Conservation (phyloP, 306 rosid genomes). For the Rosa rugosa region DNA sequence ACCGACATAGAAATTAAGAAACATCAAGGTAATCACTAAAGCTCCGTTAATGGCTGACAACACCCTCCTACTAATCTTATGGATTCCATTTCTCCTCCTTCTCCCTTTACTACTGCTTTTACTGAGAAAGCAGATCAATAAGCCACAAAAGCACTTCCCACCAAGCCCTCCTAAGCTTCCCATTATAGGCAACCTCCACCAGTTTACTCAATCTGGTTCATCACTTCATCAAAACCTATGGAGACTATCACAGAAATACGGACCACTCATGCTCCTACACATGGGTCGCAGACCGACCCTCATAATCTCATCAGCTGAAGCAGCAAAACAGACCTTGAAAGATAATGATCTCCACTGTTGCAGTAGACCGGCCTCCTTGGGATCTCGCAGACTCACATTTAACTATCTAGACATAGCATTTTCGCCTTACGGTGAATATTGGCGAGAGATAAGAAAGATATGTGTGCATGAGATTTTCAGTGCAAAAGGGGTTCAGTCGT, state of each 20-base stretch:
- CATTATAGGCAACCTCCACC: conserved; percentile 31
- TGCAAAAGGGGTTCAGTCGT: conserved; percentile 19
- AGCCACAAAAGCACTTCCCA: background rate
- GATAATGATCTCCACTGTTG: conserved; percentile 36
- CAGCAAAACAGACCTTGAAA: conserved; percentile 16
- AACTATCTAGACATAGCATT: conserved; percentile 40
- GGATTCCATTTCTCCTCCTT: conserved; percentile 15
- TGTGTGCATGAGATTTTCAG: conserved; percentile 41
- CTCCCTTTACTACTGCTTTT: background rate
- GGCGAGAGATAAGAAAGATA: conserved; percentile 41
- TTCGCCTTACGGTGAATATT: conserved; percentile 42
- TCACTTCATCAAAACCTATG: conserved; percentile 18
- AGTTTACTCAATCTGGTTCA: conserved; percentile 24
- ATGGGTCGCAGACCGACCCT: background rate
- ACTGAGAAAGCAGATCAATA: background rate
- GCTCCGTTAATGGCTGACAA: background rate
- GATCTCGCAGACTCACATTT: conserved; percentile 31
- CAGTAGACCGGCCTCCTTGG: conserved; percentile 10
- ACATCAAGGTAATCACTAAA: too few relatives aligned
- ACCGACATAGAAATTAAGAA: too few relatives aligned
- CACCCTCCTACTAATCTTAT: background rate
- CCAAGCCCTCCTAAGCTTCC: conserved; percentile 25
- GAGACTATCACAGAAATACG: conserved; percentile 24
- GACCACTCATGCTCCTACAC: conserved; percentile 14
- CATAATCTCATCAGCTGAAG: conserved; percentile 25